A percentile compares a stretch with the other conserved stretches of the same genome.
phyloP scores from a whole-genome alignment of 176 grass and related monocot genomes.

The Rhynchospora pubera region DNA sequence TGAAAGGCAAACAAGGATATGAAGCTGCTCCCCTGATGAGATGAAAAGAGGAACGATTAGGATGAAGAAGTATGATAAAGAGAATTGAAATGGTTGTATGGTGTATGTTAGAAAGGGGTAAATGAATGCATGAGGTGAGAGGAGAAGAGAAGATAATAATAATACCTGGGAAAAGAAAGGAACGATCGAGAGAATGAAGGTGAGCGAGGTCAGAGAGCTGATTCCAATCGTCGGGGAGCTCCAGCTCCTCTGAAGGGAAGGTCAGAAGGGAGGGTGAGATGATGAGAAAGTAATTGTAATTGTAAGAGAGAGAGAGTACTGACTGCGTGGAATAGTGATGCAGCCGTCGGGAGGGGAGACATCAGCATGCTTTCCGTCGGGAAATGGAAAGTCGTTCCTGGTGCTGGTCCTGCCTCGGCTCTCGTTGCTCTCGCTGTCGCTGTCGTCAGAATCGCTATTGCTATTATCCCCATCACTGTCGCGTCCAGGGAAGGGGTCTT shows the following conservation, averaged over 20 bases:
- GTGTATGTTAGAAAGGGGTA: too few relatives aligned
- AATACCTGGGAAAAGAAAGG: slow-evolving; percentile 98
- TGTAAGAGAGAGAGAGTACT: neutral
- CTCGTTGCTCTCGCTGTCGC: too few relatives aligned
- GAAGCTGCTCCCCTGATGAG: slow-evolving; percentile 77
- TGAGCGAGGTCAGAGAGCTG: slow-evolving; percentile 42
- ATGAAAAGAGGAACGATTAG: too few relatives aligned
- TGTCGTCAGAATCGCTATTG: too few relatives aligned
- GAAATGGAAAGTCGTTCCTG: too few relatives aligned
- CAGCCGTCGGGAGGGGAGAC: neutral
- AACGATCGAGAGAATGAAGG: slow-evolving; percentile 55
- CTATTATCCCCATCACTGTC: too few relatives aligned
- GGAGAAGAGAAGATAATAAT: too few relatives aligned
- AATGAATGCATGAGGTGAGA: too few relatives aligned
- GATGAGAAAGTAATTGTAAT: neutral
- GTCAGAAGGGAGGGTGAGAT: neutral
- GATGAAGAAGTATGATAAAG: too few relatives aligned
- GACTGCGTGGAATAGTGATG: slow-evolving; percentile 19
- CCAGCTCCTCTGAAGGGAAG: slow-evolving; percentile 36
- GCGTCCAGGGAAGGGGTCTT: slow-evolving; percentile 17
- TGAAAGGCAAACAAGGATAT: slow-evolving; percentile 70
- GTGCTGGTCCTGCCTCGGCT: too few relatives aligned
- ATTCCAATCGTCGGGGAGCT: slow-evolving; percentile 54
- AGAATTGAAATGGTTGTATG: too few relatives aligned
- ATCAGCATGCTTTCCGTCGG: slow-evolving; percentile 17